Evolutionary conservation across 352 stramenopile genomes (phyloP).

Genomic region (Globisporangium cederbergense): DNA sequence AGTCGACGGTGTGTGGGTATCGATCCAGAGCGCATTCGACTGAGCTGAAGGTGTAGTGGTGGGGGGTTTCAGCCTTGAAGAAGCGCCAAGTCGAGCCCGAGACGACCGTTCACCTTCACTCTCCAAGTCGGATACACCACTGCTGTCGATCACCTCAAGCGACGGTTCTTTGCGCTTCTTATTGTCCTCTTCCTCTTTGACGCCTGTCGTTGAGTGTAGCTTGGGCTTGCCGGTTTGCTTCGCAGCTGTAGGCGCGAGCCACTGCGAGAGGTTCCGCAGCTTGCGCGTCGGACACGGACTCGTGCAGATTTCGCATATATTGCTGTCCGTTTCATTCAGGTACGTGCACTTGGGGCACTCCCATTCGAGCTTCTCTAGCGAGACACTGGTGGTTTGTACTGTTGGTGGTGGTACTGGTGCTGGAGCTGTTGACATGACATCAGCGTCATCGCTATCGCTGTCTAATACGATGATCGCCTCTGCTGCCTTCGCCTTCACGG

Average conservation of each 20-base stretch:
- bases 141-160: conserved; percentile 39
- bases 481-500: background rate
- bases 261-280: conserved; percentile 37
- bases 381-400: no score
- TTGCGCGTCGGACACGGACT: conserved; percentile 22
- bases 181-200: background rate
- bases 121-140: conserved; percentile 23
- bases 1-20: conserved; percentile 33
- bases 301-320: conserved; percentile 41
- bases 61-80: background rate
- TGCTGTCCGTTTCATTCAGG: conserved; percentile 27
- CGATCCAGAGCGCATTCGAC: conserved; percentile 41
- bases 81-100: background rate
- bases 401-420: background rate
- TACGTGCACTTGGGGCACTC: conserved; percentile 48
- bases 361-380: conserved; percentile 23
- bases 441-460: conserved; percentile 28
- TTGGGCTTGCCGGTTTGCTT: conserved; percentile 12
- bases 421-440: conserved; percentile 14
- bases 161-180: conserved; percentile 1
- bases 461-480: conserved; percentile 7
- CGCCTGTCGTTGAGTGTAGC: background rate
- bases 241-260: conserved; percentile 22
- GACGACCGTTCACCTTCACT: background rate
- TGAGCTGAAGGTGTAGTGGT: background rate